Evolutionary conservation across 129 eudicot genomes (phyloP), one percentile per base, ranked within the genome.

Genomic region (Pseudognaphalium luteoalbum): DNA sequence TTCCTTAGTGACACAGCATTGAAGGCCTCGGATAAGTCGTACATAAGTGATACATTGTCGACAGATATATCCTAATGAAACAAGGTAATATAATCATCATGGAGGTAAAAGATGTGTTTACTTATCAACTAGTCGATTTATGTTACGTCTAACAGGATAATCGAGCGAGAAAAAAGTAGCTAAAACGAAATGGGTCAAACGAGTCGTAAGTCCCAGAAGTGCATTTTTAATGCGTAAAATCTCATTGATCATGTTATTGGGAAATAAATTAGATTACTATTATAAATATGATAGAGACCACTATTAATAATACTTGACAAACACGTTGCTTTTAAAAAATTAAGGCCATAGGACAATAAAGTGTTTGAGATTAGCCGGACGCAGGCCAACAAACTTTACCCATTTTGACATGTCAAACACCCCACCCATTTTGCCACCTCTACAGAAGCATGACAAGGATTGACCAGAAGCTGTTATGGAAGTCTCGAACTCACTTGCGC

Each of bases 1-100:
- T 87, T 81, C 80, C 92, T 82, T 62, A 87, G 71, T 73, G 92
- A 85, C 64, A 82, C 66, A 7, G 92, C 92, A 47, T 87, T 81
- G 85, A 80, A 87, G 9, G 92, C 82, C 64, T 87, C 92, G 25
- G 92, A 82, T 63, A 87, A 72, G 69, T 87, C 92, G 44, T 85
- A 87, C 92, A 87, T 87, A 66, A 63, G 71, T 33, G 87, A 77
- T 15, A 87, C 92, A 59, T 85, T 87, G 56, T 87, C 92, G 37
- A 61, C 80, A 12, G 60, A 68, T 78, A 87, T 84, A 80, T 87
- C 92, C 92, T 87, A 67, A 77, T 12, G n/a, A 71, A 37, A 33
- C 17, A n/a, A 64, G 21, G 21, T 17, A 64, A 64, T 17, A 64
- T 29, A 7, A 3, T 32, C 19, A 47, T 14, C 12, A 57, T 57